Evolutionary conservation across 108 stramenopile species (phyloP), one percentile per base, ranked within the genome.

Genomic region (Discostella stelligeroides): DNA sequence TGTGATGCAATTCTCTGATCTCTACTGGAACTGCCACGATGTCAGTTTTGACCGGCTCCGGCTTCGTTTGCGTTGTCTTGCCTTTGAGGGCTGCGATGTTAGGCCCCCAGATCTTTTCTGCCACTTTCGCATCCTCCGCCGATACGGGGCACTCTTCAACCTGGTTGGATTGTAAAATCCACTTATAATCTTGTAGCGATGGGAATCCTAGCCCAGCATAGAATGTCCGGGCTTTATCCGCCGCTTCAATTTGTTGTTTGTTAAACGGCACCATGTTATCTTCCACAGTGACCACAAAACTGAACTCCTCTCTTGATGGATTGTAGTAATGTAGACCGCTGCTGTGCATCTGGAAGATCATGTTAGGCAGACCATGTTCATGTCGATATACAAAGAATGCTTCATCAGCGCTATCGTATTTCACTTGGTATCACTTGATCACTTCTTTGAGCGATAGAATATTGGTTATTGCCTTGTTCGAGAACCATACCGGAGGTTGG

Each of bases 81-180:
- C 68, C 55, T 58, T 57, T 66, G 2, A 66, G 48, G 13, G 64
- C 42, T 2, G 64, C 64, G 12, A 66, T 27, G 5, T 48, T 18
- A 4, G 55, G 55, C 14, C 55, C 68, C 41, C 51, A 58, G 4
- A 68, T 21, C 17, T 58, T 30, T 13, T 59, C 1, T 18, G 56
- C 55, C 5, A 50, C 20, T 7, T 68, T 24, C 1, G 38, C 68
- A 58, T 68, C 68, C 12, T 68, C 38, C 18, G 4, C 2, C 12
- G 56, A 59, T 6, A 68, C 68, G 9, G 55, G 48, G 37, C 68
- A 68, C n/a, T 68, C 40, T 15, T 45, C 39, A 2, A 68, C 34
- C 34, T 41, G 40, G 18, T 68, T 56, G 17, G 49, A 30, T 25
- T 41, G 29, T 24, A 68, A 34, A 23, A 68, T 68, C 29, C 56